Conservation (phyloP, 2,329 filamentous ascomycete species). For the Penicillium oxalicum region DNA sequence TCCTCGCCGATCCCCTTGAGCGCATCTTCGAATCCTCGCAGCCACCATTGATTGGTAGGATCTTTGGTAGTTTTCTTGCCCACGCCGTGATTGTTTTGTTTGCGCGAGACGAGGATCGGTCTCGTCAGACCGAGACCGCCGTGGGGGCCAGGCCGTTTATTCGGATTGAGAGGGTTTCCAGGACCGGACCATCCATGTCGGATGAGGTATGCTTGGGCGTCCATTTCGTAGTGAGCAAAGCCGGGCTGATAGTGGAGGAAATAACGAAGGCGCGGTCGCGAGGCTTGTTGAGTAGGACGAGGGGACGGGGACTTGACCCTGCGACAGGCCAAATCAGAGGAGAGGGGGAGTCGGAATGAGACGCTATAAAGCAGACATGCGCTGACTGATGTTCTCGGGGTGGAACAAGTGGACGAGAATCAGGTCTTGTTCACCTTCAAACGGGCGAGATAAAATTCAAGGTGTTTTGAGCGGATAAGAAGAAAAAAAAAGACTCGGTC, state of each 20-base stretch:
- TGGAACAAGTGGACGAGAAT: no score
- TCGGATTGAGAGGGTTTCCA: slow-evolving; percentile 79
- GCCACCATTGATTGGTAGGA: slow-evolving; percentile 86
- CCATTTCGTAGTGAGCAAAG: slow-evolving; percentile 51
- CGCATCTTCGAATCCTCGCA: slow-evolving; percentile 87
- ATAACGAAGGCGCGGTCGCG: neutral
- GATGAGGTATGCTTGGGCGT: slow-evolving; percentile 75
- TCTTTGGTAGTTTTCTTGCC: slow-evolving; percentile 64
- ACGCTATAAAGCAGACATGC: no score
- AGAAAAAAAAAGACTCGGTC: slow-evolving; percentile 3
- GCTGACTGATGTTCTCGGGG: no score
- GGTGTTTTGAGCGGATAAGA: slow-evolving; percentile 7
- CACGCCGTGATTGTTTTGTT: slow-evolving; percentile 73
- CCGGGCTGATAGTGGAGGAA: no score
- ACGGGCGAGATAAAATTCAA: neutral
- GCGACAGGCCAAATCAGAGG: neutral
- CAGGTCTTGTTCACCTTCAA: no score
- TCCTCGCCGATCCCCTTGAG: slow-evolving; percentile 67
- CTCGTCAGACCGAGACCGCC: slow-evolving; percentile 71
- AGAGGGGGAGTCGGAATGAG: neutral
- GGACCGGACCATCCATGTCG: slow-evolving; percentile 85
- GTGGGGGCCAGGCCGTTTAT: slow-evolving; percentile 42
- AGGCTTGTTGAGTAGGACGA: neutral
- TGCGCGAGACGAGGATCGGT: slow-evolving; percentile 76
- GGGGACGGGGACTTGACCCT: neutral